Conservation (phyloP, 305 asterid species). For the Striga hermonthica region DNA sequence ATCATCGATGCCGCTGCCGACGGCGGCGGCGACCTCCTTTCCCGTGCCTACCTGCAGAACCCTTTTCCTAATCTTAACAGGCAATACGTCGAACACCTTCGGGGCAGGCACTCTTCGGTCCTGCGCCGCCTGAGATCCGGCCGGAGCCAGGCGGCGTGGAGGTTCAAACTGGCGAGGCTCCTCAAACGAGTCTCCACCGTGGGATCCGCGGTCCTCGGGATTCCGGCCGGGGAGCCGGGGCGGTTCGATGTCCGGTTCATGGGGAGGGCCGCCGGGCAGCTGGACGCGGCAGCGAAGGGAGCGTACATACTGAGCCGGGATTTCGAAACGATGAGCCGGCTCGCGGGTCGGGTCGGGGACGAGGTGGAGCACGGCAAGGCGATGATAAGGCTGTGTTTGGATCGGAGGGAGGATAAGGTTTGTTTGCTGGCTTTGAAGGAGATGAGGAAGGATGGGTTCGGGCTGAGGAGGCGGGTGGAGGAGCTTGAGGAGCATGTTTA, state of each 20-base stretch:
- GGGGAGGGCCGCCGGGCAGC: slow-evolving; percentile 44
- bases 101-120: slow-evolving; percentile 4
- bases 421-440: slow-evolving; percentile 52
- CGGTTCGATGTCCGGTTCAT: background rate
- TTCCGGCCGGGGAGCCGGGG: background rate
- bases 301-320: slow-evolving; percentile 60
- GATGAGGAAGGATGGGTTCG: slow-evolving; percentile 50
- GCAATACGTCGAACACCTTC: background rate
- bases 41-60: slow-evolving; percentile 33
- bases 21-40: slow-evolving; percentile 18
- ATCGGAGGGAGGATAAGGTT: slow-evolving; percentile 35
- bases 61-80: background rate
- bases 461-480: slow-evolving; percentile 55
- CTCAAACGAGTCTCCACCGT: background rate
- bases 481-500: slow-evolving; percentile 82
- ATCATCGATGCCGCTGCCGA: slow-evolving; percentile 32
- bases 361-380: slow-evolving; percentile 58
- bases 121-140: slow-evolving; percentile 1
- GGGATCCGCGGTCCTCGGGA: background rate
- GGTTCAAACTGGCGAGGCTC: background rate
- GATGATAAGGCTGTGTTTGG: slow-evolving; percentile 53
- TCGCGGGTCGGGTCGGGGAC: slow-evolving; percentile 49
- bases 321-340: slow-evolving; percentile 63
- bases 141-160: background rate
- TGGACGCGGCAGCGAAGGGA: slow-evolving; percentile 68